phyloP scores from a whole-genome alignment of 164 flowering plant species.

The Tetracentron sinense region DNA sequence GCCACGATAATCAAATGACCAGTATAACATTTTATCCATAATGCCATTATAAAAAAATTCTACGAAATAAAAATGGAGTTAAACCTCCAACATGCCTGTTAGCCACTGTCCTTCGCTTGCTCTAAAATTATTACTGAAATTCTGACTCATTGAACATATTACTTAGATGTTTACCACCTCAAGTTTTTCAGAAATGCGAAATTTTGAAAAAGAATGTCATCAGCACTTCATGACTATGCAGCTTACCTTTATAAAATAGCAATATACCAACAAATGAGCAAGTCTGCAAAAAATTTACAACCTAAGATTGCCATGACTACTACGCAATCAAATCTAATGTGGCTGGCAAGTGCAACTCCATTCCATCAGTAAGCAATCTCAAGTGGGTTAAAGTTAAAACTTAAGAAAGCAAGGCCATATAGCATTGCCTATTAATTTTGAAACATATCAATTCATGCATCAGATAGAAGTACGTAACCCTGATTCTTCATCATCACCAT shows the following conservation, averaged over 20 bases:
- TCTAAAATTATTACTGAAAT: not conserved
- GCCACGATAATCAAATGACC: not conserved
- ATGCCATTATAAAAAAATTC: not conserved
- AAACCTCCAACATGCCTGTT: not conserved
- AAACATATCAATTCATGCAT: not conserved
- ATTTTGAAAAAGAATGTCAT: no score
- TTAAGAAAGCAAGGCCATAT: not conserved
- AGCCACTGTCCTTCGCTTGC: not conserved
- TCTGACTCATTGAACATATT: no score
- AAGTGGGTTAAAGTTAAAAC: not conserved
- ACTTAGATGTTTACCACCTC: no score
- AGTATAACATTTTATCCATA: not conserved
- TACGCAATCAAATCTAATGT: not conserved
- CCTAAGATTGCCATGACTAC: not conserved
- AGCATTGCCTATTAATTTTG: not conserved
- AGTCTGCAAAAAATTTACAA: no score
- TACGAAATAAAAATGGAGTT: not conserved
- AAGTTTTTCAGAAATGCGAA: no score
- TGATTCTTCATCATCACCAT: not conserved
- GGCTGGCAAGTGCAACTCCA: not conserved
- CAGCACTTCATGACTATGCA: no score
- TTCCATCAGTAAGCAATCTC: not conserved
- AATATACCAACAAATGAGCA: no score
- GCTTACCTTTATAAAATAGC: no score
- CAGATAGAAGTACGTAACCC: not conserved